Conservation (phyloP, 2,329 filamentous ascomycete species). For the Pyrenophora teres region DNA sequence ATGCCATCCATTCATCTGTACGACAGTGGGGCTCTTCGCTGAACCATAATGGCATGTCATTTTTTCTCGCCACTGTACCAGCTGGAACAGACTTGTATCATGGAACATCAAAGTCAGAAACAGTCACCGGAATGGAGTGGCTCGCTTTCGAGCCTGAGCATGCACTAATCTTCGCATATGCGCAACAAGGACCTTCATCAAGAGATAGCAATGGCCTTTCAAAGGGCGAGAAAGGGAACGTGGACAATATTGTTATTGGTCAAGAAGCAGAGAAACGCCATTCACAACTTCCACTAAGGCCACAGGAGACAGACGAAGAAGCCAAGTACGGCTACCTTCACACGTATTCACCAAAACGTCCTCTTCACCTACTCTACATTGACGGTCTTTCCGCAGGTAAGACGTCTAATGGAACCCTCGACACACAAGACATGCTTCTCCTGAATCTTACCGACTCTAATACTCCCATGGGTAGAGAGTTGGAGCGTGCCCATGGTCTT, state of each 20-base stretch:
- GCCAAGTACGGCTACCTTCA: slow-evolving; percentile 63
- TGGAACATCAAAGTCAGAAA: slow-evolving; percentile 55
- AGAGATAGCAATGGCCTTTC: slow-evolving; percentile 2
- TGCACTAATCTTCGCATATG: slow-evolving; percentile 61
- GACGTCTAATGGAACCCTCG: slow-evolving; percentile 66
- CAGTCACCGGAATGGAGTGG: slow-evolving; percentile 66
- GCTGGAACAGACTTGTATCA: slow-evolving; percentile 70
- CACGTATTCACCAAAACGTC: slow-evolving; percentile 64
- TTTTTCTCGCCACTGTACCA: slow-evolving; percentile 69
- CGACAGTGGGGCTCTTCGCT: slow-evolving; percentile 75
- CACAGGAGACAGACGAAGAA: background rate
- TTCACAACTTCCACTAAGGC: slow-evolving; percentile 9
- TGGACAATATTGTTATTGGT: too few species aligned
- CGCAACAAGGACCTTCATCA: slow-evolving; percentile 11
- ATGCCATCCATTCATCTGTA: slow-evolving; percentile 71
- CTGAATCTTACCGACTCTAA: slow-evolving; percentile 43
- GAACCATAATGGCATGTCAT: slow-evolving; percentile 76
- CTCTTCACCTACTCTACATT: slow-evolving; percentile 67
- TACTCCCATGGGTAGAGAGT: slow-evolving; percentile 52
- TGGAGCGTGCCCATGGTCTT: slow-evolving; percentile 57
- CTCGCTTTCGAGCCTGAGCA: slow-evolving; percentile 79
- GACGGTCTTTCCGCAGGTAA: slow-evolving; percentile 74
- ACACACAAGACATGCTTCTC: slow-evolving; percentile 68
- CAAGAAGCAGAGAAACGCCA: background rate
- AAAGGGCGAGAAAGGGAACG: background rate